A percentile compares a stretch with the other conserved stretches of the same genome.
phyloP scores from a whole-genome alignment of 441 rosid genomes.

The Isatis lusitanica region DNA sequence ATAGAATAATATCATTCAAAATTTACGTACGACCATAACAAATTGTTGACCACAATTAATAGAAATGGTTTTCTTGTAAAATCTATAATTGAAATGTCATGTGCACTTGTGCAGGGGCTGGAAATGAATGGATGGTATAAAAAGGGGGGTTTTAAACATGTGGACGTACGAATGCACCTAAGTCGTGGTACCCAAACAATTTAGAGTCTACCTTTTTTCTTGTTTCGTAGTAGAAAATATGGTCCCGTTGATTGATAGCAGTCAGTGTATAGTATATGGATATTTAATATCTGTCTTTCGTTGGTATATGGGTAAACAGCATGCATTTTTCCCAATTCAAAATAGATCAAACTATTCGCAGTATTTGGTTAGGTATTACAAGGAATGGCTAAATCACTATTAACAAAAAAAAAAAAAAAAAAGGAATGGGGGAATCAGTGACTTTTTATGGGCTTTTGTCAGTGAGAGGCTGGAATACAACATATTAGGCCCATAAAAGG shows the following conservation, averaged over 20 bases:
- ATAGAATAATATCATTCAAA: not conserved
- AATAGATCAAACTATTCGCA: not conserved
- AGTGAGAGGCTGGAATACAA: too few relatives aligned
- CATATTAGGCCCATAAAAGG: too few relatives aligned
- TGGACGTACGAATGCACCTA: conserved; percentile 15
- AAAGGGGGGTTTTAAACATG: conserved; percentile 5
- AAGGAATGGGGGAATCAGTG: too few relatives aligned
- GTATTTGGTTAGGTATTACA: too few relatives aligned
- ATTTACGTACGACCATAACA: not conserved
- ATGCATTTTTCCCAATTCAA: not conserved
- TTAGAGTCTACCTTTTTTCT: not conserved
- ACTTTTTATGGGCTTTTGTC: too few relatives aligned
- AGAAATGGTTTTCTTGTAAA: not conserved
- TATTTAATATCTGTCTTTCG: not conserved
- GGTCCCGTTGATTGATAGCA: not conserved
- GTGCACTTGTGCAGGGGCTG: not conserved
- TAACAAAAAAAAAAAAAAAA: too few relatives aligned
- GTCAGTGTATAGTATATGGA: not conserved
- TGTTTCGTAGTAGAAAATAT: not conserved
- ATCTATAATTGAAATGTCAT: not conserved
- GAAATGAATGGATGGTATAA: conserved; percentile 13
- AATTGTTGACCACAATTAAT: not conserved
- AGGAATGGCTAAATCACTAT: too few relatives aligned
- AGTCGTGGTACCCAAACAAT: conserved; percentile 12
- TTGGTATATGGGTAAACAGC: not conserved